Conservation (phyloP, 805 yeast species). For the Saccharomyces cerevisiae region DNA sequence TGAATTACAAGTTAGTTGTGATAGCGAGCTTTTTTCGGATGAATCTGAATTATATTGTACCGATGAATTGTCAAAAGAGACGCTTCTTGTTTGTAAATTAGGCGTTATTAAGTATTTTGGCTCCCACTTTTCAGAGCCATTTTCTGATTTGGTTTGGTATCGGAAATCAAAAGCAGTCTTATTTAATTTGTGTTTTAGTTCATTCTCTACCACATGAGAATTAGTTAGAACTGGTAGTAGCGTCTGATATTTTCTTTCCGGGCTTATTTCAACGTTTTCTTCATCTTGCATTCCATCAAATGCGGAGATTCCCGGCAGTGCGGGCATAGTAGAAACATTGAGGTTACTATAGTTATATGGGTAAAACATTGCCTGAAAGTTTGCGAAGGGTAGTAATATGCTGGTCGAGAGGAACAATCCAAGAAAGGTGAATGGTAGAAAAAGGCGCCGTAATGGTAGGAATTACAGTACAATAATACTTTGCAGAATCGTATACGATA, state of each 20-base stretch:
- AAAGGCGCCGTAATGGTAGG: not conserved
- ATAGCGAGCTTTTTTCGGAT: not conserved
- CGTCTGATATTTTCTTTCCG: conserved; percentile 12
- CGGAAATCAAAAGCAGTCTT: conserved; percentile 1
- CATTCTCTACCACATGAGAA: conserved; percentile 14
- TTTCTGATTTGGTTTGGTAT: not conserved
- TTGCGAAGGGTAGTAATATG: not conserved
- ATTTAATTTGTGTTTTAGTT: conserved; percentile 16
- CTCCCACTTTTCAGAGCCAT: not conserved
- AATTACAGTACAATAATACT: not conserved
- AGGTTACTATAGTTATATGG: not conserved
- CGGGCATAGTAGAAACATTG: not conserved
- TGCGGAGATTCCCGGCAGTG: not conserved
- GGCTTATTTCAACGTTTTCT: not conserved
- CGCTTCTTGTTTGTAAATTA: not conserved
- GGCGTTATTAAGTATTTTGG: not conserved
- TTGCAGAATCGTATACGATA: not conserved
- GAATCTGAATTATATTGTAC: not conserved
- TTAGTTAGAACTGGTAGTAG: conserved; percentile 13
- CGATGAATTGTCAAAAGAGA: not conserved
- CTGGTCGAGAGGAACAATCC: not conserved
- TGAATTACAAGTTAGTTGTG: not conserved
- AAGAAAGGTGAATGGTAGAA: not conserved
- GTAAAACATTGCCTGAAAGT: not conserved
- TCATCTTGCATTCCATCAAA: not conserved